Percentiles rank a stretch among this genome's conserved stretches.
phyloP scores from a whole-genome alignment of 2,329 filamentous ascomycete species.

The Neurospora crassa region DNA sequence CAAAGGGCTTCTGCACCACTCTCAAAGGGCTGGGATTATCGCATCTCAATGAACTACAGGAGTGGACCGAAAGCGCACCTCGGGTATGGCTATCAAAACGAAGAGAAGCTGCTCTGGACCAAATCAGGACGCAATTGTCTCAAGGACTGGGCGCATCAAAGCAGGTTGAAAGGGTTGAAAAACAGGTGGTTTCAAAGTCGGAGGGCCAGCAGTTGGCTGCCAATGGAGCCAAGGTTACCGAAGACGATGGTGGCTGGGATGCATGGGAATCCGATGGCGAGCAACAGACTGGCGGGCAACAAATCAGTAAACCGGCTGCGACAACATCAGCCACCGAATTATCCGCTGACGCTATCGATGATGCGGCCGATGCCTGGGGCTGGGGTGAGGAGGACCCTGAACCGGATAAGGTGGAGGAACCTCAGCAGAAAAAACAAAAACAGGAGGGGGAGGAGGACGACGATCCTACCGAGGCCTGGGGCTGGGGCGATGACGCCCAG shows the following conservation, averaged over 20 bases:
- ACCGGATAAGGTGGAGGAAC: conserved; percentile 21
- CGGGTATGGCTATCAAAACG: conserved; percentile 80
- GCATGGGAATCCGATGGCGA: conserved; percentile 26
- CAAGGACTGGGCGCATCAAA: conserved; percentile 57
- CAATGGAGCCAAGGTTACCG: conserved; percentile 35
- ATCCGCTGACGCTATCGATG: conserved; percentile 23
- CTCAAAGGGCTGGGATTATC: conserved; percentile 56
- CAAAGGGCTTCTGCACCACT: conserved; percentile 52
- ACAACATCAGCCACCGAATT: neutral
- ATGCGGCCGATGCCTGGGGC: conserved; percentile 29
- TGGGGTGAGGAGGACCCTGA: conserved; percentile 52
- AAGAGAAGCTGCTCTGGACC: conserved; percentile 68
- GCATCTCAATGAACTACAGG: conserved; percentile 51
- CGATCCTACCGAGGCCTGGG: conserved; percentile 62
- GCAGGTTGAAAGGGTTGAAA: conserved; percentile 76
- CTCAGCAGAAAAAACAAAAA: conserved; percentile 18
- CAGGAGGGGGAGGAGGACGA: conserved; percentile 31
- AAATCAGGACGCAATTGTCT: conserved; percentile 59
- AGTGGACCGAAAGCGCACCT: conserved; percentile 75
- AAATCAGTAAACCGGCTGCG: conserved; percentile 9
- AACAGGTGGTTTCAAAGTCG: conserved; percentile 59
- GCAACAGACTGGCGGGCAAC: conserved; percentile 17
- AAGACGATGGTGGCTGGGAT: conserved; percentile 56
- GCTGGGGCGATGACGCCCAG: conserved; percentile 66
- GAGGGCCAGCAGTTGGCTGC: conserved; percentile 57